Percentiles rank a stretch among this genome's conserved stretches.
Evolutionary conservation across 2,329 filamentous ascomycete genomes (phyloP).

Genomic region (Thielaviopsis euricoi): DNA sequence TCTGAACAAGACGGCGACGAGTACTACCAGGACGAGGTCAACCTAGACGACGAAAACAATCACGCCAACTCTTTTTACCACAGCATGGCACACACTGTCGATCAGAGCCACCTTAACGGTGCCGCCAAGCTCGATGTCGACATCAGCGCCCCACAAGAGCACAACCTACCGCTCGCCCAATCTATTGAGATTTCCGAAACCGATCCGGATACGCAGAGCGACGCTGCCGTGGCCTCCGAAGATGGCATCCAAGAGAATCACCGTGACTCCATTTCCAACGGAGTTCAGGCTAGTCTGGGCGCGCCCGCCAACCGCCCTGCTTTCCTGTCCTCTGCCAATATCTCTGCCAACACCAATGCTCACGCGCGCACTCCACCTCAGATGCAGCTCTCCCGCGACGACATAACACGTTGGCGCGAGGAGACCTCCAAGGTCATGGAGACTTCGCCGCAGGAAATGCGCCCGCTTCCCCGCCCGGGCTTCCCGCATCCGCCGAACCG

Average conservation of each 20-base stretch:
- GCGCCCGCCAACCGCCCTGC: background rate
- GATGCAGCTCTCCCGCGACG: constrained; percentile 25
- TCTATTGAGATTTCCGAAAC: background rate
- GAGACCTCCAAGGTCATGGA: constrained; percentile 19
- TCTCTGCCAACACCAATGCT: constrained; percentile 12
- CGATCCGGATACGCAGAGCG: constrained; percentile 1
- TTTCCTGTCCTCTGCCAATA: background rate
- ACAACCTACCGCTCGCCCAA: background rate
- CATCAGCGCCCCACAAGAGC: background rate
- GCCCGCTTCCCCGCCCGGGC: constrained; percentile 21
- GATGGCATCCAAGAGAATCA: background rate
- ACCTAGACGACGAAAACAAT: background rate
- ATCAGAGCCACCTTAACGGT: constrained; percentile 6
- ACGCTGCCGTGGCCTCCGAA: constrained; percentile 9
- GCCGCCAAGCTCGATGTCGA: background rate
- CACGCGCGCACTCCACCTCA: constrained; percentile 22
- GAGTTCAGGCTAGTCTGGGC: background rate
- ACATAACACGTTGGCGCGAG: constrained; percentile 27
- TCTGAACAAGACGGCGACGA: background rate
- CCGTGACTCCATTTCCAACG: background rate
- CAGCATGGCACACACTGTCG: constrained; percentile 11
- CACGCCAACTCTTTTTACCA: constrained; percentile 5
- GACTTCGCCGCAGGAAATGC: constrained; percentile 12
- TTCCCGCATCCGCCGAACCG: constrained; percentile 24
- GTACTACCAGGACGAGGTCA: background rate